Conservation (phyloP, 176 grass and related monocot species). For the Aegilops bicornis region DNA sequence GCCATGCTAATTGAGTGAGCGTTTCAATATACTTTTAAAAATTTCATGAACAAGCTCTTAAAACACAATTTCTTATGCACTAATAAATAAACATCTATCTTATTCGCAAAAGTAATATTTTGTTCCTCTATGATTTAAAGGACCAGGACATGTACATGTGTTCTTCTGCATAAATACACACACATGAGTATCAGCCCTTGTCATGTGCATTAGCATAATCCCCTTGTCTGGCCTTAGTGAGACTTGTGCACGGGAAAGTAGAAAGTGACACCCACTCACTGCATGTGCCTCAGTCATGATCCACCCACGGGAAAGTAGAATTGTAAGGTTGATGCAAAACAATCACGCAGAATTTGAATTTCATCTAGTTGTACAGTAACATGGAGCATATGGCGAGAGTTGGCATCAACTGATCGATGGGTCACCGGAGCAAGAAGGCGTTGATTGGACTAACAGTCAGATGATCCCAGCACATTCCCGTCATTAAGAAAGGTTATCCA, state of each 20-base stretch:
- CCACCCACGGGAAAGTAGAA: too few relatives aligned
- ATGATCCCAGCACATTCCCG: not conserved
- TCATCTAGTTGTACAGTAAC: too few relatives aligned
- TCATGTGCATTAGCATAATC: not conserved
- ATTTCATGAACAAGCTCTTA: too few relatives aligned
- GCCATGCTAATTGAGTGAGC: too few relatives aligned
- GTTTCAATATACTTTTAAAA: too few relatives aligned
- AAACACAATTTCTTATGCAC: too few relatives aligned
- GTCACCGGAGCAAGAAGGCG: not conserved
- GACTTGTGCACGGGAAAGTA: not conserved
- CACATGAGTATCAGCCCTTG: not conserved
- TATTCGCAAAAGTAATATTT: too few relatives aligned
- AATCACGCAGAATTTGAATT: too few relatives aligned
- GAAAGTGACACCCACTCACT: not conserved
- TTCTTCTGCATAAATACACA: too few relatives aligned
- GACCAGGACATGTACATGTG: too few relatives aligned
- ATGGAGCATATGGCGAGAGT: not conserved
- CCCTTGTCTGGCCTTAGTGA: not conserved
- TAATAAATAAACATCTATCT: too few relatives aligned
- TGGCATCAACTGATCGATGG: not conserved
- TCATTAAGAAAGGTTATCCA: not conserved
- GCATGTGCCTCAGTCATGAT: not conserved
- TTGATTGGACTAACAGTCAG: constrained; percentile 19
- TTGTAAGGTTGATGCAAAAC: not conserved
- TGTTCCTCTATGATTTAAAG: too few relatives aligned